These are phyloP conservation scores for Agaricus bisporus DNA, from an alignment of 768 basidiomycete genomes.

Conservation along the genomic window DNA sequence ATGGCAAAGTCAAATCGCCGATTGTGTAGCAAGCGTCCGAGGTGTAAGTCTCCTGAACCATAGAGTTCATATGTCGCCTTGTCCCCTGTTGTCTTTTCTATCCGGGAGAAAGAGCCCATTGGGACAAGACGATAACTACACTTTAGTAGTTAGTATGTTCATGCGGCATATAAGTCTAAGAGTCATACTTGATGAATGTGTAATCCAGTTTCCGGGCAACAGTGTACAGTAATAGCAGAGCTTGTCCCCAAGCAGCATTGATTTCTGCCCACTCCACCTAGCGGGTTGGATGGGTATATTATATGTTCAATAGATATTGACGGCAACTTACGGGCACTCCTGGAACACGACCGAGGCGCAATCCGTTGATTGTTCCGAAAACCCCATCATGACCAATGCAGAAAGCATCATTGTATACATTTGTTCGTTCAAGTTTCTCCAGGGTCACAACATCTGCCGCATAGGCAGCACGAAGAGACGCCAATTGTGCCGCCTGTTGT, in stretches of 20 bases:
- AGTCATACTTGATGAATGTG: conserved; percentile 72
- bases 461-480: conserved; percentile 72
- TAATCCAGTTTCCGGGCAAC: conserved; percentile 89
- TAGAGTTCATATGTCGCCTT: conserved; percentile 88
- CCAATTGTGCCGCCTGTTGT: conserved; percentile 62
- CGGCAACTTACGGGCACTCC: conserved; percentile 60
- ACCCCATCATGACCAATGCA: conserved; percentile 93
- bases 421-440: conserved; percentile 84
- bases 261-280: conserved; percentile 98
- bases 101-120: conserved; percentile 91
- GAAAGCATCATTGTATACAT: conserved; percentile 94
- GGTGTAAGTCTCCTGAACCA: conserved; percentile 88
- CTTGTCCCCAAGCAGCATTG: conserved; percentile 98
- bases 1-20: conserved; percentile 94
- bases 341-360: conserved; percentile 84
- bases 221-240: conserved; percentile 85
- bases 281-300: conserved; percentile 13
- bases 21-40: conserved; percentile 88
- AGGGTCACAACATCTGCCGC: conserved; percentile 69
- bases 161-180: not conserved
- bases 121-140: conserved; percentile 84
- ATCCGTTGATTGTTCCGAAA: conserved; percentile 96
- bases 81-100: conserved; percentile 78
- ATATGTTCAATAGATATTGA: not conserved
- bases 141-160: not conserved